Percentiles rank a stretch among this genome's conserved stretches.
Conservation (phyloP, 148 eudicot species). For the Drosera capensis region DNA sequence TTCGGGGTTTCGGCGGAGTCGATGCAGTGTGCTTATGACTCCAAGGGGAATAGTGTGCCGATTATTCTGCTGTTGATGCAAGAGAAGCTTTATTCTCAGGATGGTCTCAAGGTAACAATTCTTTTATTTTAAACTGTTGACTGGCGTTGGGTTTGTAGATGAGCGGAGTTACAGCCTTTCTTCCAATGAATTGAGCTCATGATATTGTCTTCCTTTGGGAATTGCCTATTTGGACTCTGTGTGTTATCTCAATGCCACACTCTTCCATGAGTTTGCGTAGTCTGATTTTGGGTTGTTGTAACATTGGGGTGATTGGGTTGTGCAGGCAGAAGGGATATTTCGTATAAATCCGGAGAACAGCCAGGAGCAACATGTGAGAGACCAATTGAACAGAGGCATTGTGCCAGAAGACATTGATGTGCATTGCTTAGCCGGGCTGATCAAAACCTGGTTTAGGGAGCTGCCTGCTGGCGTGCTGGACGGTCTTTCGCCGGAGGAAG, state of each 20-base stretch:
- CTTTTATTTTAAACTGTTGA: not conserved
- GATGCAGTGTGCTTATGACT: conserved; percentile 72
- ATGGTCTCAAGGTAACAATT: conserved; percentile 56
- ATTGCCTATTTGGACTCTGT: too few species aligned
- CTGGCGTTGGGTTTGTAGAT: not conserved
- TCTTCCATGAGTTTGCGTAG: too few species aligned
- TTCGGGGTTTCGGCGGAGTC: conserved; percentile 92
- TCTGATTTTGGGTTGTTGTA: not conserved
- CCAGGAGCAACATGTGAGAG: conserved; percentile 57
- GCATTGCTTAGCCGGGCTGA: conserved; percentile 76
- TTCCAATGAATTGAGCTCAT: too few species aligned
- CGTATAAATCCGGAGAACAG: conserved; percentile 86
- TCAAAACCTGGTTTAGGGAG: conserved; percentile 90
- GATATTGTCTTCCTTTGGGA: too few species aligned
- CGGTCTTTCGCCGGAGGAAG: conserved; percentile 78
- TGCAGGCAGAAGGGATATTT: conserved; percentile 82
- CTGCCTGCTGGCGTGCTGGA: conserved; percentile 86
- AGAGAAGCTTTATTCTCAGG: conserved; percentile 53
- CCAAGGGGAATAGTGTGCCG: conserved; percentile 86
- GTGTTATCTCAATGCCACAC: too few species aligned
- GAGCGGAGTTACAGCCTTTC: too few species aligned
- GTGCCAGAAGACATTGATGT: conserved; percentile 83
- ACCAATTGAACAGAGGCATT: conserved; percentile 66
- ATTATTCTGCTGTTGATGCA: conserved; percentile 74
- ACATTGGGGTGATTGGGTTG: not conserved